Conservation (phyloP, 768 basidiomycete genomes). For the Steccherinum ochraceum region DNA sequence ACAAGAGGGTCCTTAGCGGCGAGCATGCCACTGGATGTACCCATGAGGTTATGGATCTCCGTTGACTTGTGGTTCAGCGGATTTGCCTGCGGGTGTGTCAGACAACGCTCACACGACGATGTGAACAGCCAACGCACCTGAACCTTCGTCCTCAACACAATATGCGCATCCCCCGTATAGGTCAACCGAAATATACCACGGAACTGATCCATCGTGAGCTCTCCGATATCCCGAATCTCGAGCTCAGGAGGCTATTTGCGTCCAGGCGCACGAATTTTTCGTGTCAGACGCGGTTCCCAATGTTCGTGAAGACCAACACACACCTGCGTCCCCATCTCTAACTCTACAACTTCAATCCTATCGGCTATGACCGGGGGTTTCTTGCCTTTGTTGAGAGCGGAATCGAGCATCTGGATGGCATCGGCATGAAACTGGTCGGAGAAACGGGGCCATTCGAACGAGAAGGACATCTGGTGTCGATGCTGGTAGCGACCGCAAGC, state of each 20-base stretch:
- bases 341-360: conserved; percentile 93
- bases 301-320: conserved; percentile 12
- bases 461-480: conserved; percentile 65
- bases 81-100: conserved; percentile 61
- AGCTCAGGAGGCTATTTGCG: conserved; percentile 81
- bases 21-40: conserved; percentile 80
- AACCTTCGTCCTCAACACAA: conserved; percentile 84
- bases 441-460: conserved; percentile 96
- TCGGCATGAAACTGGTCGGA: conserved; percentile 95
- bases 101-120: neutral
- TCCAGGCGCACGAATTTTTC: neutral
- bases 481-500: neutral
- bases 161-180: conserved; percentile 89
- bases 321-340: conserved; percentile 99
- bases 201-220: conserved; percentile 92
- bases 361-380: conserved; percentile 98
- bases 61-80: conserved; percentile 90
- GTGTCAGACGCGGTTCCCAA: neutral
- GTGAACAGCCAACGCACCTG: conserved; percentile 49
- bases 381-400: conserved; percentile 94
- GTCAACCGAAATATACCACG: conserved; percentile 94
- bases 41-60: conserved; percentile 74
- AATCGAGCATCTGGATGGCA: conserved; percentile 95
- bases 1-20: conserved; percentile 93
- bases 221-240: conserved; percentile 96